These are phyloP conservation scores for Phoma herbarum DNA, from an alignment of 2,329 filamentous ascomycete species.

Conservation along the genomic window DNA sequence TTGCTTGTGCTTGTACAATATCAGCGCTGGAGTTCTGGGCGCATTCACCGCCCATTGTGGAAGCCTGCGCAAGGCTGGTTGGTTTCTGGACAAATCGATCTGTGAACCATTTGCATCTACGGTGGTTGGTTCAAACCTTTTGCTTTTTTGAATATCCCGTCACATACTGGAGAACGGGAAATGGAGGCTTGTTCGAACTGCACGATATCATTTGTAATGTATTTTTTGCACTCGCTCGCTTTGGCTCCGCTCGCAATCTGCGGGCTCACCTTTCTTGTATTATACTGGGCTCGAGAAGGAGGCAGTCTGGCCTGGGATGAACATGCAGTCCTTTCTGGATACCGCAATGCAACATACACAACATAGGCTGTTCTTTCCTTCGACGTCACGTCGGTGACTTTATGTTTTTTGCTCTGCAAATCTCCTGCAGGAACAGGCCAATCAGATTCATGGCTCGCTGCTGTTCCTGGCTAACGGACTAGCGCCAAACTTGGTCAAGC, in stretches of 20 bases:
- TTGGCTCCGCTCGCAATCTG: conserved; percentile 10
- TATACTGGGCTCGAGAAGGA: conserved; percentile 4
- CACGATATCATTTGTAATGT: conserved; percentile 37
- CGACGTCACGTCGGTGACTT: not conserved
- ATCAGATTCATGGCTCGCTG: conserved; percentile 23
- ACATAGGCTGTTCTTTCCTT: not conserved
- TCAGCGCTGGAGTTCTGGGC: conserved; percentile 44
- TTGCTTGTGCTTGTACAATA: conserved; percentile 40
- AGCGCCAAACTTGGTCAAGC: conserved; percentile 23
- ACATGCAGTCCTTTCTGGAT: conserved; percentile 8
- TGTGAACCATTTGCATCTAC: conserved; percentile 36
- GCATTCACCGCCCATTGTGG: conserved; percentile 13
- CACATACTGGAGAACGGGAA: conserved; percentile 21
- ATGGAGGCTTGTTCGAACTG: conserved; percentile 19
- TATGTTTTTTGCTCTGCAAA: conserved; percentile 3
- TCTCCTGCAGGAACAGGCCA: conserved; percentile 26
- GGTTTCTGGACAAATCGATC: conserved; percentile 40
- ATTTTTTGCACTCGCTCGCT: conserved; percentile 21
- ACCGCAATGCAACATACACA: conserved; percentile 4
- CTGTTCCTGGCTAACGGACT: conserved; percentile 31
- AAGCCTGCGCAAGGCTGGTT: conserved; percentile 25
- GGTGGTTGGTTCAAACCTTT: conserved; percentile 20
- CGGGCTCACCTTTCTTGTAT: conserved; percentile 15
- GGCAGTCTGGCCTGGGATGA: conserved; percentile 8
- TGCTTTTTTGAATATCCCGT: conserved; percentile 24